phyloP scores from a whole-genome alignment of 2,329 filamentous ascomycete genomes.

The Penicillium occitanis region DNA sequence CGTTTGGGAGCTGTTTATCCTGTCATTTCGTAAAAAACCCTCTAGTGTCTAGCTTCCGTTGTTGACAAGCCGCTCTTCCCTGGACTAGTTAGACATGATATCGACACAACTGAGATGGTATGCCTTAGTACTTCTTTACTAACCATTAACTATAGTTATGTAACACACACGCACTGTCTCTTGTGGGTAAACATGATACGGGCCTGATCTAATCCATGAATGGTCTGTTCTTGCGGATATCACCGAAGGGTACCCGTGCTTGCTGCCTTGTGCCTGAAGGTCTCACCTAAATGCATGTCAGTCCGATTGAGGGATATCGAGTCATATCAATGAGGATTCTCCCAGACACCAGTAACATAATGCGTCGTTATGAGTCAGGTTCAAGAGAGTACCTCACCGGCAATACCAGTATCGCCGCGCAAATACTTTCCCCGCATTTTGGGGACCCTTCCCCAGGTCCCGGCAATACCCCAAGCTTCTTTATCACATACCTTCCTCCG shows the following conservation, averaged over 20 bases:
- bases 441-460: background rate
- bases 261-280: background rate
- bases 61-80: background rate
- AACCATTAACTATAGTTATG: background rate
- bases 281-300: background rate
- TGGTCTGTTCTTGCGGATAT: background rate
- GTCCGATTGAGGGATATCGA: background rate
- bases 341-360: background rate
- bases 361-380: background rate
- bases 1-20: background rate
- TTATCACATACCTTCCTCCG: background rate
- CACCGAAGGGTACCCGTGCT: background rate
- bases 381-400: background rate
- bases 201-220: too few species aligned
- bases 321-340: background rate
- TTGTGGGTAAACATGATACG: background rate
- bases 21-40: background rate
- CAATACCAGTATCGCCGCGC: conserved; percentile 1
- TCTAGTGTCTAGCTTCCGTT: background rate
- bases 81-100: background rate
- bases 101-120: background rate
- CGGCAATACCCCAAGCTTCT: background rate
- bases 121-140: background rate
- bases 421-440: conserved; percentile 13
- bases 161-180: background rate